phyloP scores from a whole-genome alignment of 257 asterid genomes.

The Solanum peruvianum region DNA sequence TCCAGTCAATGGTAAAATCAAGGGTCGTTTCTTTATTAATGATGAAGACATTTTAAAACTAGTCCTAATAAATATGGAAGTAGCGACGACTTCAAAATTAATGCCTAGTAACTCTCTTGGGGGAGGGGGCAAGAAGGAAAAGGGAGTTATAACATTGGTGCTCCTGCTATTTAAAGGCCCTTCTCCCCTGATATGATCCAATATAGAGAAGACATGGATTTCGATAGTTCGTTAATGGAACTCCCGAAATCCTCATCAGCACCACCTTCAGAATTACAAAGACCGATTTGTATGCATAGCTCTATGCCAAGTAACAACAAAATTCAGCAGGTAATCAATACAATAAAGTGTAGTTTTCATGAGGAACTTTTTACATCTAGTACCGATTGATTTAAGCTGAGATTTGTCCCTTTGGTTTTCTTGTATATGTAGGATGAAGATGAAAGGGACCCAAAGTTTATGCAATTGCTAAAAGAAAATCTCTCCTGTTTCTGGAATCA shows the following conservation, averaged over 20 bases:
- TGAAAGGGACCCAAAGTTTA: neutral
- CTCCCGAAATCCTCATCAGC: neutral
- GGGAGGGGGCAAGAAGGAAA: neutral
- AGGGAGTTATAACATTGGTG: neutral
- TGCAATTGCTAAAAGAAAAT: conserved; percentile 4
- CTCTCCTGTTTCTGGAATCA: conserved; percentile 21
- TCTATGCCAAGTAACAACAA: neutral
- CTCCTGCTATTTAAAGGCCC: neutral
- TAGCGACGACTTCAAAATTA: neutral
- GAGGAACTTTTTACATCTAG: neutral
- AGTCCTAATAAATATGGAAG: neutral
- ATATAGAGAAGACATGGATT: neutral
- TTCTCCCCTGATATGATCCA: neutral
- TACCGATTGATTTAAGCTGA: neutral
- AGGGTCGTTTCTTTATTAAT: neutral
- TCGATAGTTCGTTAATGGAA: neutral
- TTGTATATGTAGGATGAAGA: conserved; percentile 1
- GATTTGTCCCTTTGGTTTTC: neutral
- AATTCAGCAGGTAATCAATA: neutral
- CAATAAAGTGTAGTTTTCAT: neutral
- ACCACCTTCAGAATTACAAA: neutral
- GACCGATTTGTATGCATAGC: neutral
- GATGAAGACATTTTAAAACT: neutral
- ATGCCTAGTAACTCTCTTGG: neutral
- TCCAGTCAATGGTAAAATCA: neutral